Conservation (phyloP, 2,329 filamentous ascomycete genomes). For the Aspergillus chevalieri region DNA sequence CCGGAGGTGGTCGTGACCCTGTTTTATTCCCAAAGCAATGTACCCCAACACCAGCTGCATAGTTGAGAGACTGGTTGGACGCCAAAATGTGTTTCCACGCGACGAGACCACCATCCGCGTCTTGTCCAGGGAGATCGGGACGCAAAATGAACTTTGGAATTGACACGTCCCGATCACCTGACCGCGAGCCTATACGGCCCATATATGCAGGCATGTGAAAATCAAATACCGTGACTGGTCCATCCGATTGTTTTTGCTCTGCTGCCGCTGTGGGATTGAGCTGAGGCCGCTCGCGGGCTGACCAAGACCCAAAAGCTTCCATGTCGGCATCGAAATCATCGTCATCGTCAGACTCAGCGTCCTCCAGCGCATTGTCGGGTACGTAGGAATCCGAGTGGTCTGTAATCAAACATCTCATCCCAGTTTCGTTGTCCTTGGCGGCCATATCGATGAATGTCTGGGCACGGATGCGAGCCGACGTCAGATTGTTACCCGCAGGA, state of each 20-base stretch:
- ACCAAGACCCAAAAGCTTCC: slow-evolving; percentile 28
- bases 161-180: slow-evolving; percentile 19
- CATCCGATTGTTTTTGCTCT: slow-evolving; percentile 14
- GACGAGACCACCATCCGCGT: slow-evolving; percentile 39
- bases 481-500: slow-evolving; percentile 39
- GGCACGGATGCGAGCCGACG: slow-evolving; percentile 39
- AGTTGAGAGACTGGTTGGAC: slow-evolving; percentile 35
- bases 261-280: slow-evolving; percentile 7
- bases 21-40: slow-evolving; percentile 26
- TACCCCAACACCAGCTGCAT: slow-evolving; percentile 28
- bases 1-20: slow-evolving; percentile 15
- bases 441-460: slow-evolving; percentile 42
- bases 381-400: slow-evolving; percentile 36
- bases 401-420: slow-evolving; percentile 36
- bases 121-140: slow-evolving; percentile 37
- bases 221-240: slow-evolving; percentile 33
- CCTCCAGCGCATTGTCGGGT: slow-evolving; percentile 26
- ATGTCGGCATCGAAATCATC: slow-evolving; percentile 28
- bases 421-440: slow-evolving; percentile 34
- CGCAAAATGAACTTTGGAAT: slow-evolving; percentile 37
- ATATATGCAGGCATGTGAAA: slow-evolving; percentile 39
- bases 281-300: slow-evolving; percentile 18
- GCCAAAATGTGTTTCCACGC: slow-evolving; percentile 41
- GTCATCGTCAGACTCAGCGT: slow-evolving; percentile 24
- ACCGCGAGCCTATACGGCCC: slow-evolving; percentile 28